phyloP scores from a whole-genome alignment of 495 filamentous ascomycete genomes.

The Hypoxylon perforatum region DNA sequence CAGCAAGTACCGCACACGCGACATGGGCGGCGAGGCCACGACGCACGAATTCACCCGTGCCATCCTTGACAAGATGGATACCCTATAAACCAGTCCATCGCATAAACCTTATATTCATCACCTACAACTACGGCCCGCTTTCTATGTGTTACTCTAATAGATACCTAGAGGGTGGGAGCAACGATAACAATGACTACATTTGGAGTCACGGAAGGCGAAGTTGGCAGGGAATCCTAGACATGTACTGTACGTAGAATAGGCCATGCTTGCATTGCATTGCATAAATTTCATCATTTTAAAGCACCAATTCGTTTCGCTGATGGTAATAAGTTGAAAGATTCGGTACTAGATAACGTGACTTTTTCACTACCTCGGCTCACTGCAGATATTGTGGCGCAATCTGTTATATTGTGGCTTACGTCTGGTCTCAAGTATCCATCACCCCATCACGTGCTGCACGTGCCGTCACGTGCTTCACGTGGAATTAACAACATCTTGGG shows the following conservation, averaged over 20 bases:
- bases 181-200: conserved; percentile 36
- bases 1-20: conserved; percentile 85
- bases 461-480: no score
- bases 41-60: conserved; percentile 96
- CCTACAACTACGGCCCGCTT: conserved; percentile 32
- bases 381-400: no score
- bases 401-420: no score
- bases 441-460: no score
- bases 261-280: conserved; percentile 27
- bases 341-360: no score
- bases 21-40: conserved; percentile 91
- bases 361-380: no score
- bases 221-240: conserved; percentile 33
- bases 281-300: conserved; percentile 22
- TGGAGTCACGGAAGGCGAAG: conserved; percentile 39
- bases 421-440: no score
- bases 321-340: no score
- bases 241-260: conserved; percentile 42
- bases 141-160: conserved; percentile 31
- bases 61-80: conserved; percentile 92
- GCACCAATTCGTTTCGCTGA: not conserved
- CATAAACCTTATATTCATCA: conserved; percentile 22
- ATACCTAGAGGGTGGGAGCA: conserved; percentile 38
- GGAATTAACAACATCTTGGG: no score
- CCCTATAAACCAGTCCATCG: conserved; percentile 37